A percentile compares a stretch with the other conserved stretches of the same genome.
phyloP scores from a whole-genome alignment of 2,329 filamentous ascomycete species.

The Talaromyces sp. region DNA sequence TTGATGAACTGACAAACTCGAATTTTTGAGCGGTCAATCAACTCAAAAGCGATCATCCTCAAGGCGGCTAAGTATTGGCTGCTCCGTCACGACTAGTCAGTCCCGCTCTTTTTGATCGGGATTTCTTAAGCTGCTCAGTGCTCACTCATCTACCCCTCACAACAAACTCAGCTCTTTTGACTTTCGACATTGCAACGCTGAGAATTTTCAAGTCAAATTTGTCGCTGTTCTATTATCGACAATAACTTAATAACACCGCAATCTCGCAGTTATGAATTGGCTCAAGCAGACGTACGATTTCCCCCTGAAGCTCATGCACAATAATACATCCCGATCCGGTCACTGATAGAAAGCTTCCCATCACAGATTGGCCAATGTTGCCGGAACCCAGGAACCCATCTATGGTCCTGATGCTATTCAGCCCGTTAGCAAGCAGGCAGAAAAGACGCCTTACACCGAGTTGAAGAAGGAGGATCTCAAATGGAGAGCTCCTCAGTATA shows the following conservation, averaged over 20 bases:
- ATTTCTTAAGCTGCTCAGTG: neutral
- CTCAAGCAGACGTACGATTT: constrained; percentile 77
- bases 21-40: neutral
- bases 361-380: constrained; percentile 65
- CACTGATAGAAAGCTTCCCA: constrained; percentile 15
- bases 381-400: constrained; percentile 92
- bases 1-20: neutral
- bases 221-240: neutral
- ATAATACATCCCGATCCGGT: constrained; percentile 16
- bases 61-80: constrained; percentile 7
- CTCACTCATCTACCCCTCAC: constrained; percentile 1
- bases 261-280: constrained; percentile 76
- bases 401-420: constrained; percentile 87
- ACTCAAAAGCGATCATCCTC: constrained; percentile 1
- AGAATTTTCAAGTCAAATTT: too few relatives aligned
- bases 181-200: neutral
- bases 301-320: neutral
- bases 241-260: neutral
- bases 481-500: constrained; percentile 78
- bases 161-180: neutral
- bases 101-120: constrained; percentile 9
- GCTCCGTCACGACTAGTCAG: constrained; percentile 6
- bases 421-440: constrained; percentile 77
- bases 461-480: constrained; percentile 72
- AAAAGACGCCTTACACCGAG: constrained; percentile 75